A percentile compares a stretch with the other conserved stretches of the same genome.
Conservation (phyloP, 192 early-diverging fungal genomes). For the Umbelopsis ramanniana region DNA sequence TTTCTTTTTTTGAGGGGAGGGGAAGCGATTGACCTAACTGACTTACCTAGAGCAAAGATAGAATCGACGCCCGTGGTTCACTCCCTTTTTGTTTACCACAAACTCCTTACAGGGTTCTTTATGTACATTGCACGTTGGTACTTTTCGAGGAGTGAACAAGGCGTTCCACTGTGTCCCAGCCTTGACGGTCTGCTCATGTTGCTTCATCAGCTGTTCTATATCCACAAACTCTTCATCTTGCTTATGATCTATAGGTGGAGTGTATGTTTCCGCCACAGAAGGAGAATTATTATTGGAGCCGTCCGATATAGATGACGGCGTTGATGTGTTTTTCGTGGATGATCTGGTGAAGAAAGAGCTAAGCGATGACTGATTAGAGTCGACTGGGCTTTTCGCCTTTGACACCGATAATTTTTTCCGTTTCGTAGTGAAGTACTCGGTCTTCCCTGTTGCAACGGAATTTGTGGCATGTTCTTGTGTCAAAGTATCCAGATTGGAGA, state of each 20-base stretch:
- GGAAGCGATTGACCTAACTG: no score
- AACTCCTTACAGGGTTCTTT: constrained; percentile 64
- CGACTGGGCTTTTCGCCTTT: no score
- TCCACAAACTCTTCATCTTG: constrained; percentile 13
- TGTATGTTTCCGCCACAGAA: not conserved
- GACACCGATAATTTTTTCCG: not conserved
- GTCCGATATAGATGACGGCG: not conserved
- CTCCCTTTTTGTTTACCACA: constrained; percentile 71
- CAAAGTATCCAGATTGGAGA: not conserved
- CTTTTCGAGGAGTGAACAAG: constrained; percentile 49
- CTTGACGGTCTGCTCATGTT: constrained; percentile 20
- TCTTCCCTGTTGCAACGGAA: not conserved
- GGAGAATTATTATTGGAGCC: not conserved
- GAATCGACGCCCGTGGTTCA: constrained; percentile 71
- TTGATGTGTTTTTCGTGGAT: not conserved
- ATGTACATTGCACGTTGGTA: constrained; percentile 67
- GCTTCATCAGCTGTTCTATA: constrained; percentile 8
- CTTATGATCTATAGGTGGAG: not conserved
- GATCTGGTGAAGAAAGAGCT: not conserved
- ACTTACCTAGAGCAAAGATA: constrained; percentile 65
- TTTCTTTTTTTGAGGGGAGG: no score
- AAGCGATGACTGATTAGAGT: not conserved
- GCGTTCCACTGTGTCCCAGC: constrained; percentile 60
- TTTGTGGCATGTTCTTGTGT: not conserved
- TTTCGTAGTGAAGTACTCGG: not conserved